phyloP scores from a whole-genome alignment of 1,284 basidiomycete species.

The Cryptococcus floricola region DNA sequence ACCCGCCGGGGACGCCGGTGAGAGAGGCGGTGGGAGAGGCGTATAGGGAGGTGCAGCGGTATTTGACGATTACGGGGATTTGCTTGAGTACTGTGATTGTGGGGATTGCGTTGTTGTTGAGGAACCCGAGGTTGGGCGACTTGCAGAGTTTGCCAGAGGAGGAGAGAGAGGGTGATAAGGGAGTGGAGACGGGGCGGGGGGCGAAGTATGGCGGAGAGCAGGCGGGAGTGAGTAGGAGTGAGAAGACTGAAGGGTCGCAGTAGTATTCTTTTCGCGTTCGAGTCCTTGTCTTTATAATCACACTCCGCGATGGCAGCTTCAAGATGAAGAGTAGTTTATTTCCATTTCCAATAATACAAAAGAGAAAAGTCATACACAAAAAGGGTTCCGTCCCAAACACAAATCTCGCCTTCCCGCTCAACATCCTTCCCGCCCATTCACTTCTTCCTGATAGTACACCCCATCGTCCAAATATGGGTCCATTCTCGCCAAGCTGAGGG shows the following conservation, averaged over 20 bases:
- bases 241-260: background rate
- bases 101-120: conserved; percentile 21
- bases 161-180: conserved; percentile 13
- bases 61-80: conserved; percentile 42
- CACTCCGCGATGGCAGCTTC: background rate
- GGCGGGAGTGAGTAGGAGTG: background rate
- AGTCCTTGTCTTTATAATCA: background rate
- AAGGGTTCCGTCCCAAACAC: background rate
- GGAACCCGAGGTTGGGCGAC: conserved; percentile 33
- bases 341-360: background rate
- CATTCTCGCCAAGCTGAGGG: background rate
- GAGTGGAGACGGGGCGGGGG: too few relatives aligned
- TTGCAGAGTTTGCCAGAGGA: conserved; percentile 33
- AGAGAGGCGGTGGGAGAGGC: conserved; percentile 36
- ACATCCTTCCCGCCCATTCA: background rate
- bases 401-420: background rate
- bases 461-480: too few relatives aligned
- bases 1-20: conserved; percentile 43
- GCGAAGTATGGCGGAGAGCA: background rate
- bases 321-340: background rate
- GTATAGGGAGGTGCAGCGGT: conserved; percentile 38
- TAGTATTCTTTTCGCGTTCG: background rate
- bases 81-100: conserved; percentile 31
- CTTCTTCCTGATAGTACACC: too few relatives aligned
- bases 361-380: background rate